Conservation (phyloP, 129 eudicot species). For the Saussurea involucrata region DNA sequence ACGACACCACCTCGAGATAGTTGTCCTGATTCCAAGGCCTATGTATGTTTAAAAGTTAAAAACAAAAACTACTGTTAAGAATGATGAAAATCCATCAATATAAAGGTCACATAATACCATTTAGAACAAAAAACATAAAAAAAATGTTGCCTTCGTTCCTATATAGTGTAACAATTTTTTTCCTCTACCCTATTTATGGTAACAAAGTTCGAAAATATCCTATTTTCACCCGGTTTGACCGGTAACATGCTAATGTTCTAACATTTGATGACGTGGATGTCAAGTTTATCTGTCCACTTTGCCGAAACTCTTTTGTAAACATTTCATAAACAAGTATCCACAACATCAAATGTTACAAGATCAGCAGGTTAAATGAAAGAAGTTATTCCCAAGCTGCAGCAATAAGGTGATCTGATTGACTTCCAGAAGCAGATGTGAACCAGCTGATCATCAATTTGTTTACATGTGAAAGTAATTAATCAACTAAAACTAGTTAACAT, state of each 20-base stretch:
- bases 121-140: not conserved
- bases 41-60: not conserved
- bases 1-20: constrained; percentile 84
- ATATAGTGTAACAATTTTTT: not conserved
- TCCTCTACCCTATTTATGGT: not conserved
- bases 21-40: constrained; percentile 81
- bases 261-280: not conserved
- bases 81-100: constrained; percentile 4
- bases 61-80: not conserved
- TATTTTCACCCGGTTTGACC: not conserved
- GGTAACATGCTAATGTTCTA: not conserved
- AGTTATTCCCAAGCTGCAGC: not conserved
- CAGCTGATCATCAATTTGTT: not conserved
- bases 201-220: not conserved
- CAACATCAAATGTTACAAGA: not conserved
- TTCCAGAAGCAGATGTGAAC: not conserved
- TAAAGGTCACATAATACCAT: not conserved
- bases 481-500: not conserved
- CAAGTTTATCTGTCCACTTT: not conserved
- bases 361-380: not conserved
- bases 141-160: not conserved
- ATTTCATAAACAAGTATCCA: not conserved
- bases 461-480: not conserved
- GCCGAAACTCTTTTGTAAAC: not conserved
- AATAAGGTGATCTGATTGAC: not conserved